phyloP scores from a whole-genome alignment of 2,329 filamentous ascomycete genomes.

The Aspergillus floridensis region DNA sequence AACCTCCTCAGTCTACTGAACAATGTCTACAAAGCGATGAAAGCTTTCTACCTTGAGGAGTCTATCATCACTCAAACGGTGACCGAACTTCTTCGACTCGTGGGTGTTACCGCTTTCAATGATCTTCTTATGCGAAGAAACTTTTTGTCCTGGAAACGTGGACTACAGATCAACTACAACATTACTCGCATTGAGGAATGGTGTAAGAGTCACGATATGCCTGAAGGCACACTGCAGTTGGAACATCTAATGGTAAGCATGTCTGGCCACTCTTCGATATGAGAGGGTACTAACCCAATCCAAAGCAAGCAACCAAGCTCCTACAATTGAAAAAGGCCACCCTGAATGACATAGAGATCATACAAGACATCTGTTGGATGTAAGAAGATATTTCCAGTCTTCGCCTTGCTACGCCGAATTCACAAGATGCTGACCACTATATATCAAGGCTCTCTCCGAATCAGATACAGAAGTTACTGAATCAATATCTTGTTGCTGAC shows the following conservation, averaged over 20 bases:
- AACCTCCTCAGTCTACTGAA: slow-evolving; percentile 93
- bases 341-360: slow-evolving; percentile 98
- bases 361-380: slow-evolving; percentile 99
- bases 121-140: slow-evolving; percentile 96
- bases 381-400: slow-evolving; percentile 52
- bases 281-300: slow-evolving; percentile 13
- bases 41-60: slow-evolving; percentile 95
- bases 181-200: slow-evolving; percentile 99
- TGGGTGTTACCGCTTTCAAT: slow-evolving; percentile 97
- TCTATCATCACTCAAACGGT: slow-evolving; percentile 94
- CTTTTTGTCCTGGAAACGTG: slow-evolving; percentile 98
- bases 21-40: slow-evolving; percentile 98
- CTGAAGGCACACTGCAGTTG: slow-evolving; percentile 91
- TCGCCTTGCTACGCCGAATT: not conserved
- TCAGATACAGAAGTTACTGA: slow-evolving; percentile 97
- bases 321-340: slow-evolving; percentile 98
- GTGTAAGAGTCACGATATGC: slow-evolving; percentile 99
- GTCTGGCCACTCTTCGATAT: not conserved
- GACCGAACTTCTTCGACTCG: slow-evolving; percentile 85
- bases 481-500: slow-evolving; percentile 97
- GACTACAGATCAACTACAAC: slow-evolving; percentile 99
- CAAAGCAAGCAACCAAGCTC: slow-evolving; percentile 91
- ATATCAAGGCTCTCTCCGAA: slow-evolving; percentile 80
- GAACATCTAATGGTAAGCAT: slow-evolving; percentile 88
- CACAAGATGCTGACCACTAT: slow-evolving; percentile 9